Conservation (phyloP, 2,329 filamentous ascomycete genomes). For the Tolypocladium sp. region DNA sequence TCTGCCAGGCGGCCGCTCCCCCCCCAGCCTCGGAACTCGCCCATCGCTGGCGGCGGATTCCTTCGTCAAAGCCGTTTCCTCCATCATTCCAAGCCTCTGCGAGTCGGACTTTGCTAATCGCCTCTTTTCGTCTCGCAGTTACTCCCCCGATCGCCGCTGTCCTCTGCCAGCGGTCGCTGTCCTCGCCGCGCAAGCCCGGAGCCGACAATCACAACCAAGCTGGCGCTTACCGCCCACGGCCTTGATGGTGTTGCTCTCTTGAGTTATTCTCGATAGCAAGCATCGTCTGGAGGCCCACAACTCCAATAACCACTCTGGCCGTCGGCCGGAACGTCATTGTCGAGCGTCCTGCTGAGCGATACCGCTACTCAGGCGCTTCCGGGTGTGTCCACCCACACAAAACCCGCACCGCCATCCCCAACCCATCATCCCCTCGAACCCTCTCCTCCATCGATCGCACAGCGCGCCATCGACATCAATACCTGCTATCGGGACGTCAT, state of each 20-base stretch:
- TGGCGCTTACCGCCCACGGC: slow-evolving; percentile 24
- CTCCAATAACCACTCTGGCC: slow-evolving; percentile 10
- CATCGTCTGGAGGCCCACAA: slow-evolving; percentile 8
- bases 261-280: slow-evolving; percentile 10
- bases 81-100: not conserved
- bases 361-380: slow-evolving; percentile 8
- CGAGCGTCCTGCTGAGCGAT: slow-evolving; percentile 15
- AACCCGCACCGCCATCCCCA: slow-evolving; percentile 20
- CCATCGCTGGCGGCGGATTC: slow-evolving; percentile 1
- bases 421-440: slow-evolving; percentile 8
- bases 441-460: slow-evolving; percentile 11
- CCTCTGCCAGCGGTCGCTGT: slow-evolving; percentile 5
- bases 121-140: not conserved
- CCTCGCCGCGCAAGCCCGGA: slow-evolving; percentile 21
- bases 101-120: slow-evolving; percentile 4
- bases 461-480: slow-evolving; percentile 8
- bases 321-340: slow-evolving; percentile 14
- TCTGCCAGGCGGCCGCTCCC: not conserved
- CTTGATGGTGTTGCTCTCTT: slow-evolving; percentile 18
- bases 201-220: slow-evolving; percentile 11
- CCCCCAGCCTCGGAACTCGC: not conserved
- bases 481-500: slow-evolving; percentile 21
- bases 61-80: slow-evolving; percentile 1
- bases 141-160: slow-evolving; percentile 11
- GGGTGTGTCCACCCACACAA: slow-evolving; percentile 18